Percentiles rank a stretch among this genome's conserved stretches.
These are phyloP conservation scores for Marchantia polymorpha DNA, from an alignment of 225 moss, liverwort and hornwort species.

Conservation along the genomic window DNA sequence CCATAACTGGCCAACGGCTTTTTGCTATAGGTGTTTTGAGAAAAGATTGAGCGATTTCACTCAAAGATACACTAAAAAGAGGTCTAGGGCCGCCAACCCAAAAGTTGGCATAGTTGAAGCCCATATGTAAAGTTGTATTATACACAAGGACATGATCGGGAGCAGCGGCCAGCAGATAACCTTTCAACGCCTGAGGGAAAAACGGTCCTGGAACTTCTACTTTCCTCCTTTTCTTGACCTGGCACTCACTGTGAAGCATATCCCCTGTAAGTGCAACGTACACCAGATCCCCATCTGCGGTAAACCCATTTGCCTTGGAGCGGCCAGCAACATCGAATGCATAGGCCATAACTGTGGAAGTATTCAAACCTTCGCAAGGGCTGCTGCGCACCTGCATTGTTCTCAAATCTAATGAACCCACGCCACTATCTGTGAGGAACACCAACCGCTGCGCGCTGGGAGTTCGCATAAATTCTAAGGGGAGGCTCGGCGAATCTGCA, in stretches of 20 bases:
- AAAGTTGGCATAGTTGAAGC: constrained; percentile 72
- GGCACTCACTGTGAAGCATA: constrained; percentile 77
- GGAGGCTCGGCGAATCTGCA: constrained; percentile 66
- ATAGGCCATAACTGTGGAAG: constrained; percentile 64
- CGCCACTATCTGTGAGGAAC: constrained; percentile 73
- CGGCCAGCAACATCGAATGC: constrained; percentile 77
- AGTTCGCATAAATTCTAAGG: constrained; percentile 80
- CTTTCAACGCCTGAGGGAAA: constrained; percentile 67
- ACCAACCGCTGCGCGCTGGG: constrained; percentile 74
- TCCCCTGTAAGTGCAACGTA: constrained; percentile 86
- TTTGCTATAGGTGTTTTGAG: constrained; percentile 51
- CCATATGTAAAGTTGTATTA: constrained; percentile 75
- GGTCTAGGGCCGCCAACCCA: constrained; percentile 71
- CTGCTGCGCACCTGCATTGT: constrained; percentile 81
- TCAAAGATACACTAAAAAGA: constrained; percentile 63
- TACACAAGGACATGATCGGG: constrained; percentile 61
- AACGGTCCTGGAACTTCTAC: constrained; percentile 64
- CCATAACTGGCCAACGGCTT: constrained; percentile 68
- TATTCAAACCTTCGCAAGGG: constrained; percentile 71
- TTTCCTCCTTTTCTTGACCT: constrained; percentile 73
- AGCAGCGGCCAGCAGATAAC: constrained; percentile 70
- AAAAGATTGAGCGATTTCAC: constrained; percentile 69
- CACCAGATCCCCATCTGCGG: constrained; percentile 67
- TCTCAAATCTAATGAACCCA: constrained; percentile 76
- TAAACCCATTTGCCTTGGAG: constrained; percentile 80